Percentiles rank a stretch among this genome's conserved stretches.
Evolutionary conservation across 2,329 filamentous ascomycete genomes (phyloP).

Genomic region (Paecilomyces sp.): DNA sequence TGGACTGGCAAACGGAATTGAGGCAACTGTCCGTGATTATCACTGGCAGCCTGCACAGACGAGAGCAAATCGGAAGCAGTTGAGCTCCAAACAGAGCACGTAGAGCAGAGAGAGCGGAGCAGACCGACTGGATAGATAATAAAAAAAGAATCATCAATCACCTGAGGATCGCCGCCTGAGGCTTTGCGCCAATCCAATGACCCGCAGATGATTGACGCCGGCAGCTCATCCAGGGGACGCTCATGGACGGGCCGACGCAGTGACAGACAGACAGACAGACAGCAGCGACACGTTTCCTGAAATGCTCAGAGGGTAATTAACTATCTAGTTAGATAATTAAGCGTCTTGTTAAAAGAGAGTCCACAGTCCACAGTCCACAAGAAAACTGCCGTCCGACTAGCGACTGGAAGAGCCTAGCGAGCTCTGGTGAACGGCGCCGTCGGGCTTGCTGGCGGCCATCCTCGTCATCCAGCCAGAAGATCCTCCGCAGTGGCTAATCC

Average conservation of each 20-base stretch:
- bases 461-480: background rate
- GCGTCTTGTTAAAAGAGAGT: background rate
- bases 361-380: too few relatives aligned
- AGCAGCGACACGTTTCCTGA: background rate
- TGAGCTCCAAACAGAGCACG: background rate
- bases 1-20: background rate
- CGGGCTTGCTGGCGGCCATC: background rate
- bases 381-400: background rate
- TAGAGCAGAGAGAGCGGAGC: background rate
- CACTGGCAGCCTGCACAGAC: background rate
- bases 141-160: background rate
- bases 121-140: background rate
- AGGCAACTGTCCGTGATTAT: background rate
- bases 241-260: background rate
- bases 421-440: background rate
- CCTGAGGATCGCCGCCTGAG: background rate
- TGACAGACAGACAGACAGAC: background rate
- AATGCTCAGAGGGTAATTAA: background rate
- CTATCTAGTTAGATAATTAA: background rate
- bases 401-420: background rate
- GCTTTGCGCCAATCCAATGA: background rate
- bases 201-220: background rate
- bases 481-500: background rate
- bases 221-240: background rate
- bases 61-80: background rate